Conservation (phyloP, 2,329 filamentous ascomycete species). For the Metarhizium rileyi region DNA sequence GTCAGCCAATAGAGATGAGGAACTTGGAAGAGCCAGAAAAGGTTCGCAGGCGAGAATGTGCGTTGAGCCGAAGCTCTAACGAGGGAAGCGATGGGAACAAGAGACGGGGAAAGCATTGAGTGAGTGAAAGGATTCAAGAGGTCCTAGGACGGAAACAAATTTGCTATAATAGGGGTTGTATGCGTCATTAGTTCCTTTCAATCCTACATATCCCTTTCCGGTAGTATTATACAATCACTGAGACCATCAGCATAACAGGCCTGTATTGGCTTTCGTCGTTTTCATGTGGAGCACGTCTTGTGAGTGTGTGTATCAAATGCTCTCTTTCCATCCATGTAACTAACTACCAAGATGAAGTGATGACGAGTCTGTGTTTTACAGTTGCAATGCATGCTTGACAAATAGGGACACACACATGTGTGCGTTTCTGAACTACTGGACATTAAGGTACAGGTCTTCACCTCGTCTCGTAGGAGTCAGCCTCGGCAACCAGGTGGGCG, state of each 20-base stretch:
- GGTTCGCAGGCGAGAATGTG: conserved; percentile 23
- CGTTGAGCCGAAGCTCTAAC: conserved; percentile 26
- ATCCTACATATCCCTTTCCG: conserved; percentile 12
- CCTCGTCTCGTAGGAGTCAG: conserved; percentile 58
- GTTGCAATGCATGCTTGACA: not conserved
- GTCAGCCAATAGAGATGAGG: conserved; percentile 21
- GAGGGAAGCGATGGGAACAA: conserved; percentile 18
- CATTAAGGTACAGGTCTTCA: conserved; percentile 52
- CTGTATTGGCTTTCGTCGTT: no score
- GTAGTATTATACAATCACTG: conserved; percentile 16
- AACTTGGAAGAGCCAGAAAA: conserved; percentile 12
- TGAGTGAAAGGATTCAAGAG: not conserved
- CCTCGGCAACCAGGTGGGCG: conserved; percentile 37
- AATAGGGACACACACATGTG: not conserved
- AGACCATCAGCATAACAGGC: conserved; percentile 3
- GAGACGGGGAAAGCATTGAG: not conserved
- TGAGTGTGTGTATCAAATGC: not conserved
- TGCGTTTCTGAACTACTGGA: conserved; percentile 30
- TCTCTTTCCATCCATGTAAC: not conserved
- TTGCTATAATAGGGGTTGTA: no score
- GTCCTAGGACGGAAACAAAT: not conserved
- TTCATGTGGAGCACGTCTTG: no score
- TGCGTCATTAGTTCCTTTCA: no score
- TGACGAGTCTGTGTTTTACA: not conserved
- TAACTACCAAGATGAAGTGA: not conserved